phyloP scores from a whole-genome alignment of 225 moss, liverwort and hornwort species.

The Straminergon stramineum region DNA sequence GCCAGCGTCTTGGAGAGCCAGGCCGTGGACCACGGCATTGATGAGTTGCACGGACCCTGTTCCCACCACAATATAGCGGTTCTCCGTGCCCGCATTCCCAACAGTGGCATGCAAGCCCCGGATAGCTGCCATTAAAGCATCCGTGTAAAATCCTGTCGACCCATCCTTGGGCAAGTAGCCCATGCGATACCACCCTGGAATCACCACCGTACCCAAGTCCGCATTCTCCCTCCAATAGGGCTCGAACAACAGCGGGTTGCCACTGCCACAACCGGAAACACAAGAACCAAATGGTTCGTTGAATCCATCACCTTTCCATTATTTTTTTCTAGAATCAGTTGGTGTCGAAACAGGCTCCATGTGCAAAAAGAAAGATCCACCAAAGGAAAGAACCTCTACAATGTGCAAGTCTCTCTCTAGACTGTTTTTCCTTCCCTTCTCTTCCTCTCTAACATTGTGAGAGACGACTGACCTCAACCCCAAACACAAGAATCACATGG shows the following conservation, averaged over 20 bases:
- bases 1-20: constrained; percentile 20
- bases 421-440: neutral
- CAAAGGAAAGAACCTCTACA: neutral
- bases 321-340: no score
- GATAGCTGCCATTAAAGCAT: constrained; percentile 27
- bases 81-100: constrained; percentile 54
- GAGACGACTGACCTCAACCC: neutral
- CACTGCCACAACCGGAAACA: constrained; percentile 23
- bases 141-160: neutral
- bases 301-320: neutral
- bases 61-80: constrained; percentile 22
- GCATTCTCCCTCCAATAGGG: constrained; percentile 53
- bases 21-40: constrained; percentile 12
- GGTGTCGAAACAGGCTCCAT: neutral
- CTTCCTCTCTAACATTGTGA: neutral
- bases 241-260: constrained; percentile 48
- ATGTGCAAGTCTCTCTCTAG: neutral
- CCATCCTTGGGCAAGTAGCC: neutral
- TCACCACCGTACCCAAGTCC: constrained; percentile 35
- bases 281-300: neutral
- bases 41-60: constrained; percentile 46
- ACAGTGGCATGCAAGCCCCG: constrained; percentile 31
- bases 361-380: neutral
- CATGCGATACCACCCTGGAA: constrained; percentile 65
- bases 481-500: neutral